Conservation (phyloP, 106 monocot genomes). For the Iris macrosiphon region DNA sequence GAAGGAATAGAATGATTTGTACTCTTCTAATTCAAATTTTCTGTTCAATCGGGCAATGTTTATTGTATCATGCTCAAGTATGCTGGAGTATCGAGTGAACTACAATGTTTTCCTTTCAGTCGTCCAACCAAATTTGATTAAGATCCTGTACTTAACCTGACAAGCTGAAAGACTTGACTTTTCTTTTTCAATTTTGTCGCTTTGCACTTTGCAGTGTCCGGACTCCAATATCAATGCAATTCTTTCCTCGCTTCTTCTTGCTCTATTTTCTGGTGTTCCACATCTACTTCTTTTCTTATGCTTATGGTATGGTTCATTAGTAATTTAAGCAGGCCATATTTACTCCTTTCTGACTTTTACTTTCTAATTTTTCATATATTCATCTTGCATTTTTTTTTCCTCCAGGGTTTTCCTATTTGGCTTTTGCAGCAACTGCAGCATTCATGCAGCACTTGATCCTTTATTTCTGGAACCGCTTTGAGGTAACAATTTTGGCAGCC, state of each 20-base stretch:
- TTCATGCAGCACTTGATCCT: conserved; percentile 99
- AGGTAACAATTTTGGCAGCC: too few species aligned
- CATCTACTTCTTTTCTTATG: conserved; percentile 96
- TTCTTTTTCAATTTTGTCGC: conserved; percentile 7
- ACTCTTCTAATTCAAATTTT: too few species aligned
- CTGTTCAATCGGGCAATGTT: too few species aligned
- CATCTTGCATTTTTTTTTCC: neutral
- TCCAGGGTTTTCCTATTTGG: conserved; percentile 93
- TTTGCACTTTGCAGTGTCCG: conserved; percentile 92
- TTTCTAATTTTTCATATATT: neutral
- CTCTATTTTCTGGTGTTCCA: conserved; percentile 93
- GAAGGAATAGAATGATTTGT: neutral
- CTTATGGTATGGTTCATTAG: conserved; percentile 54
- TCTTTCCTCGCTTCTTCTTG: conserved; percentile 99
- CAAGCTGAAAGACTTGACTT: neutral
- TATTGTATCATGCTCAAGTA: too few species aligned
- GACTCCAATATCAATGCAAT: conserved; percentile 97
- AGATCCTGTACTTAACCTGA: neutral
- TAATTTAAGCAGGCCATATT: neutral
- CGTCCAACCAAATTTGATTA: too few species aligned
- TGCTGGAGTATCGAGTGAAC: too few species aligned
- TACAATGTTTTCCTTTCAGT: too few species aligned
- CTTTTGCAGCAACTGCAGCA: conserved; percentile 90
- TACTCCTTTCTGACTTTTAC: neutral
- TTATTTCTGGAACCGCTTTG: conserved; percentile 99